Percentiles rank a stretch among this genome's conserved stretches.
Conservation (phyloP, 257 asterid genomes). For the Lavandula angustifolia region DNA sequence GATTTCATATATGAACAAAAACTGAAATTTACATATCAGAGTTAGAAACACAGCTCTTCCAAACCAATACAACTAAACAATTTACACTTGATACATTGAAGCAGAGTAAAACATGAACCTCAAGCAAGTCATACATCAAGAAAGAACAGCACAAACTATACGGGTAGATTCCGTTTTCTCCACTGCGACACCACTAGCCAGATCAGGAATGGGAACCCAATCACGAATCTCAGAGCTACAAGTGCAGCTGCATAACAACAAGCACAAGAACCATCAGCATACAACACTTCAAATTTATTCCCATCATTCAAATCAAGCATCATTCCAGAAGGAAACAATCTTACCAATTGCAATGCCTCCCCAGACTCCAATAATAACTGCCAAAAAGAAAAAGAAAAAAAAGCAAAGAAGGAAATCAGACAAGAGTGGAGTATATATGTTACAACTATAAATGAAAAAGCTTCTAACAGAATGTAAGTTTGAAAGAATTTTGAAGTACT, state of each 20-base stretch:
- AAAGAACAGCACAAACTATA: neutral
- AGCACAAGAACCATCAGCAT: conserved; percentile 7
- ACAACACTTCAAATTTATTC: neutral
- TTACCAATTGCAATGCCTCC: conserved; percentile 38
- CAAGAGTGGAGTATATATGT: neutral
- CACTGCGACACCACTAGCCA: conserved; percentile 38
- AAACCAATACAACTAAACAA: neutral
- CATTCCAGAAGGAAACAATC: conserved; percentile 9
- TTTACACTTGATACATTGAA: neutral
- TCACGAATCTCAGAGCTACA: conserved; percentile 31
- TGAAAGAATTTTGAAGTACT: conserved; percentile 31
- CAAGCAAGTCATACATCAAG: neutral
- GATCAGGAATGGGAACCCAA: conserved; percentile 39
- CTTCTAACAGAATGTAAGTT: conserved; percentile 10
- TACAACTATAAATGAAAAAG: neutral
- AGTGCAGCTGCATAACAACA: conserved; percentile 35
- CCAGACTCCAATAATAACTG: conserved; percentile 30
- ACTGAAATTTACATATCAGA: too few relatives aligned
- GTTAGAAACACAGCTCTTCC: neutral
- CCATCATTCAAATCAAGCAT: neutral
- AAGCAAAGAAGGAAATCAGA: neutral
- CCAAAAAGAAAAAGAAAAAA: neutral
- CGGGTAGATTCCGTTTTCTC: conserved; percentile 37
- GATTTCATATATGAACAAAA: neutral
- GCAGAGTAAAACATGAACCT: neutral